These are phyloP conservation scores for Fagopyrum tataricum DNA, from an alignment of 148 eudicot species.

Conservation along the genomic window DNA sequence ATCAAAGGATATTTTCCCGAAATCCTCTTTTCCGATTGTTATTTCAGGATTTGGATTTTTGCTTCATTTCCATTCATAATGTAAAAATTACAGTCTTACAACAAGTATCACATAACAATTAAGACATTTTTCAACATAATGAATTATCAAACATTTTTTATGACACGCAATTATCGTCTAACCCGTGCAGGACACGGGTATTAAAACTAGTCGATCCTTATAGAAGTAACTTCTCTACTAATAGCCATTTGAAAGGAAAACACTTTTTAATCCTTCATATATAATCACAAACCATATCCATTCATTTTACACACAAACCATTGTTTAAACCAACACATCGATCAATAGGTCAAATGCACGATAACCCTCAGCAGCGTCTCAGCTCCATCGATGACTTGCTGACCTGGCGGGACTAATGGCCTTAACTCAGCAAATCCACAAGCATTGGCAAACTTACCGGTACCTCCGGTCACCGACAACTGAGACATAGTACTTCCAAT, in stretches of 20 bases:
- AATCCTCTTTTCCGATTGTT: no score
- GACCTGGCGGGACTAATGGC: constrained; percentile 74
- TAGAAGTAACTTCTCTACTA: no score
- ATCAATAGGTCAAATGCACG: constrained; percentile 65
- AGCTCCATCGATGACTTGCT: constrained; percentile 62
- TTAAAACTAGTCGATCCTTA: no score
- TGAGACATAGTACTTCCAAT: constrained; percentile 70
- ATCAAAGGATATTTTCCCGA: no score
- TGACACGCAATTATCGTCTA: no score
- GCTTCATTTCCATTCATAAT: no score
- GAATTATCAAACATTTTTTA: no score
- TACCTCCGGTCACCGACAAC: constrained; percentile 84
- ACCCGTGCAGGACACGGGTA: no score
- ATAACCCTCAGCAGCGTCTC: constrained; percentile 76
- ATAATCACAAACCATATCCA: constrained; percentile 4
- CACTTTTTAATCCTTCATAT: not conserved
- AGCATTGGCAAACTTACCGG: constrained; percentile 80
- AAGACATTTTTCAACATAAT: no score
- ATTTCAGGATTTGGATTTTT: no score
- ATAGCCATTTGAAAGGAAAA: not conserved
- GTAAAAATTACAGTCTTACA: no score
- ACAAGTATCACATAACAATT: no score
- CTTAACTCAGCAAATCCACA: constrained; percentile 91
- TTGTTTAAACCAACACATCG: constrained; percentile 18
- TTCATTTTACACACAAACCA: not conserved